A percentile compares a stretch with the other conserved stretches of the same genome.
These are phyloP conservation scores for Cordyceps farinosa DNA, from an alignment of 2,329 filamentous ascomycete genomes.

Conservation along the genomic window DNA sequence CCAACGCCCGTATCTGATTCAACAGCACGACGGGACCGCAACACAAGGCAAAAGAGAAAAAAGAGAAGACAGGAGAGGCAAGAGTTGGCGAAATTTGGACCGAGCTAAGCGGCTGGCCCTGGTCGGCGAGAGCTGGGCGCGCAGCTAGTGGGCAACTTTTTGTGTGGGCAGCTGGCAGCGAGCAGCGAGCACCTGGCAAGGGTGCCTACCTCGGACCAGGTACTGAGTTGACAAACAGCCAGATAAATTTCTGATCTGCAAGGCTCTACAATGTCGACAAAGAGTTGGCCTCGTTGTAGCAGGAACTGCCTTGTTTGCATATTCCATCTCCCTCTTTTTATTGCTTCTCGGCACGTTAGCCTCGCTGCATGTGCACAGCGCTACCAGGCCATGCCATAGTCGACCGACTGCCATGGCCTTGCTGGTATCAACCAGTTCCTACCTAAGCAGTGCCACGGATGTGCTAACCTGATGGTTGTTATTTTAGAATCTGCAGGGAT, in stretches of 20 bases:
- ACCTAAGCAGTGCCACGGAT: neutral
- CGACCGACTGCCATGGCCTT: neutral
- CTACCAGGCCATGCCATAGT: neutral
- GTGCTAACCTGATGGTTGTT: neutral
- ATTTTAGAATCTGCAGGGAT: constrained; percentile 11
- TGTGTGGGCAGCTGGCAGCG: neutral
- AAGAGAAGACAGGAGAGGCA: neutral
- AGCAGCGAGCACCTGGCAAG: neutral
- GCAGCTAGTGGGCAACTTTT: neutral
- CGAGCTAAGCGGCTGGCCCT: constrained; percentile 5
- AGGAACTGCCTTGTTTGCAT: neutral
- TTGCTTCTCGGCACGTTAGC: neutral
- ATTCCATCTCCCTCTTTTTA: neutral
- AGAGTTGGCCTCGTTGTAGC: neutral
- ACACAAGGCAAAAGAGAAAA: neutral
- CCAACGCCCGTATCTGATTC: constrained; percentile 1
- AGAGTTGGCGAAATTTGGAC: constrained; percentile 10
- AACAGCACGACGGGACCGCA: neutral
- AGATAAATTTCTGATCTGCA: neutral
- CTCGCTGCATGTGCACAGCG: neutral
- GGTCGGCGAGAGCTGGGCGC: neutral
- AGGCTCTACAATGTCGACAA: too few relatives aligned
- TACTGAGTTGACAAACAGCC: neutral
- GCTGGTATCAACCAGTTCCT: too few relatives aligned
- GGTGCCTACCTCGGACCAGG: neutral